These are phyloP conservation scores for Auxenochlorella protothecoides DNA, from an alignment of 139 green algal genomes.

Conservation along the genomic window DNA sequence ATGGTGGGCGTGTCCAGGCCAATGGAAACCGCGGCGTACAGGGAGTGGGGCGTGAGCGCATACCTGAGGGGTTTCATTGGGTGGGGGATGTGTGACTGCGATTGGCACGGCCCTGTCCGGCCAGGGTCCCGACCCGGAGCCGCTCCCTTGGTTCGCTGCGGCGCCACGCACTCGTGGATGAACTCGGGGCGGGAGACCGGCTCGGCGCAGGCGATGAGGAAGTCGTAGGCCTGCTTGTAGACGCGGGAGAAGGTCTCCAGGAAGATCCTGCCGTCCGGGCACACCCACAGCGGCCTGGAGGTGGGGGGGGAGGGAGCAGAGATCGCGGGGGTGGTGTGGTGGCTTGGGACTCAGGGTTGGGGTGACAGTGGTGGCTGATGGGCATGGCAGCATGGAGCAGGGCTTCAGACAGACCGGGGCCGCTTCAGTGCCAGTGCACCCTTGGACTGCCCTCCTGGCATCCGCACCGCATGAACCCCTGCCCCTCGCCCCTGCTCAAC, in stretches of 20 bases:
- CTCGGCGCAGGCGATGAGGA: constrained; percentile 95
- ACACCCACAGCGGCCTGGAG: constrained; percentile 87
- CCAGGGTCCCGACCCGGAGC: too few relatives aligned
- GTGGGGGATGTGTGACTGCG: neutral
- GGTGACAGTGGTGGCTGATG: too few relatives aligned
- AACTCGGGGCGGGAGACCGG: constrained; percentile 80
- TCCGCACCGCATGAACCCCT: neutral
- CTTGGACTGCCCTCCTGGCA: neutral
- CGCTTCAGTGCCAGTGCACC: neutral
- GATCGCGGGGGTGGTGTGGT: too few relatives aligned
- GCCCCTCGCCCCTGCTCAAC: neutral
- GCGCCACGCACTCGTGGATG: constrained; percentile 11
- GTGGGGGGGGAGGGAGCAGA: neutral
- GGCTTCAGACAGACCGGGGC: too few relatives aligned
- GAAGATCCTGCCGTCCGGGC: constrained; percentile 89
- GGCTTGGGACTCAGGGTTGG: too few relatives aligned
- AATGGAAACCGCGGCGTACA: constrained; percentile 95
- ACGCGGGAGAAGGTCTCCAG: constrained; percentile 92
- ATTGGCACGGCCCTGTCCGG: too few relatives aligned
- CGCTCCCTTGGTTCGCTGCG: too few relatives aligned
- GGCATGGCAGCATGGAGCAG: too few relatives aligned
- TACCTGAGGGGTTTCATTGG: constrained; percentile 78
- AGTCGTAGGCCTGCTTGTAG: constrained; percentile 97
- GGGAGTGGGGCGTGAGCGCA: constrained; percentile 83
- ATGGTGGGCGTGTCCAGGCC: constrained; percentile 89